These are phyloP conservation scores for Penicillium sp. DNA, from an alignment of 2,329 filamentous ascomycete species.

Conservation along the genomic window DNA sequence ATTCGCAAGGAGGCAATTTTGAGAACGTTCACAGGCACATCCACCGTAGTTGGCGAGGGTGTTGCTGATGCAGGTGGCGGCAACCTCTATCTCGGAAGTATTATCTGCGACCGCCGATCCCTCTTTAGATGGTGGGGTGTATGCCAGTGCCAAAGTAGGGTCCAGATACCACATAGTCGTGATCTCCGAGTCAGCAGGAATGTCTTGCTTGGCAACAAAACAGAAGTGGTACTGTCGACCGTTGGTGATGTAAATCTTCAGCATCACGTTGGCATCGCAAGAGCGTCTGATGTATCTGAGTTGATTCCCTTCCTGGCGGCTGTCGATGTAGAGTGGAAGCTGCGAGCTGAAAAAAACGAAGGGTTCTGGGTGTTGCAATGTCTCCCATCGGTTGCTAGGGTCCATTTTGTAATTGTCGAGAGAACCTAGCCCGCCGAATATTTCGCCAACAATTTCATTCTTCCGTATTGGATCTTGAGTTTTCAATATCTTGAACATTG, in stretches of 20 bases:
- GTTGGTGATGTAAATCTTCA: slow-evolving; percentile 82
- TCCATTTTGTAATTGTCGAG: slow-evolving; percentile 72
- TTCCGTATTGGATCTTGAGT: slow-evolving; percentile 54
- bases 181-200: slow-evolving; percentile 58
- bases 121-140: slow-evolving; percentile 30
- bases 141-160: slow-evolving; percentile 29
- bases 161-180: slow-evolving; percentile 53
- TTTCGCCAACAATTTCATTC: slow-evolving; percentile 65
- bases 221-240: slow-evolving; percentile 86
- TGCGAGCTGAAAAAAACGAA: slow-evolving; percentile 87
- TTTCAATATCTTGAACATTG: slow-evolving; percentile 67
- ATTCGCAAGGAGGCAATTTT: slow-evolving; percentile 43
- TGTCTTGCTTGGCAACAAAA: slow-evolving; percentile 79
- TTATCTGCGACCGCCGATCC: slow-evolving; percentile 39
- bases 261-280: slow-evolving; percentile 82
- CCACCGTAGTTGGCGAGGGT: slow-evolving; percentile 52
- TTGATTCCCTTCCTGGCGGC: slow-evolving; percentile 78
- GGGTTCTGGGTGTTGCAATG: slow-evolving; percentile 60
- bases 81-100: slow-evolving; percentile 36
- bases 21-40: slow-evolving; percentile 46
- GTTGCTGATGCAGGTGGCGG: slow-evolving; percentile 49
- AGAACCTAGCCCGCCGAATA: slow-evolving; percentile 76
- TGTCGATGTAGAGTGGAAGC: slow-evolving; percentile 91
- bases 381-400: slow-evolving; percentile 66
- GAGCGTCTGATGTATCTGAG: slow-evolving; percentile 90